Evolutionary conservation across 176 grass and related monocot species (phyloP).

Genomic region (Oryza officinalis): DNA sequence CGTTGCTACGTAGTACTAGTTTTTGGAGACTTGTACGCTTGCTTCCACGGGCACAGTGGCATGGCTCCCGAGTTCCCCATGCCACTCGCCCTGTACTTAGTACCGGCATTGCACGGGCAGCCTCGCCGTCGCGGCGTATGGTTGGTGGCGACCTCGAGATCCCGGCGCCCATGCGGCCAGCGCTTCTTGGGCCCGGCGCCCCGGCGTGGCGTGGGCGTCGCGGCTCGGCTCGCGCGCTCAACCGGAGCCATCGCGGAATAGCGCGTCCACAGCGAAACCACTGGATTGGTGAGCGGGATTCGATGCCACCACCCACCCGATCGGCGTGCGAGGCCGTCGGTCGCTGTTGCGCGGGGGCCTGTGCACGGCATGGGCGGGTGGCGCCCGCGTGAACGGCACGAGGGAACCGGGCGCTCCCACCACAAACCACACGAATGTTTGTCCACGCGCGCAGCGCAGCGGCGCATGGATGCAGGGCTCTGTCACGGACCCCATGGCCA

Average conservation of each 20-base stretch:
- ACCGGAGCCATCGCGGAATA: conserved; percentile 26
- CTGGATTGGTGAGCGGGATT: neutral
- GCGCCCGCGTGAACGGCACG: conserved; percentile 41
- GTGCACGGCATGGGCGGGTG: neutral
- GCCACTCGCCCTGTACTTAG: neutral
- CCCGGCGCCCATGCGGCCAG: conserved; percentile 45
- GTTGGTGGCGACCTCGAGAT: neutral
- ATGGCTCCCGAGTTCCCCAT: conserved; percentile 18
- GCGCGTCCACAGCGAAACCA: neutral
- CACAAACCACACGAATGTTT: conserved; percentile 56
- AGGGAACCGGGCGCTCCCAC: neutral
- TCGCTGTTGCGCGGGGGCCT: neutral
- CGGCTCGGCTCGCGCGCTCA: neutral
- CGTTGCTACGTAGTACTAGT: neutral
- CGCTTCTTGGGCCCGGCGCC: conserved; percentile 29
- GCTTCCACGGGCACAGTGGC: conserved; percentile 13
- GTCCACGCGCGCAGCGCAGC: conserved; percentile 34
- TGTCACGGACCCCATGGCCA: conserved; percentile 9
- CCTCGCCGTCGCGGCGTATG: neutral
- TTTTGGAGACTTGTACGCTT: neutral
- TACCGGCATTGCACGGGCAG: neutral
- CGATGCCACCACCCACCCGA: neutral
- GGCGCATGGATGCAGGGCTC: neutral
- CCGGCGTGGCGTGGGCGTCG: neutral
- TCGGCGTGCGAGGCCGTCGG: neutral